Evolutionary conservation across 306 rosid species (phyloP).

Genomic region (Cucumis melo): DNA sequence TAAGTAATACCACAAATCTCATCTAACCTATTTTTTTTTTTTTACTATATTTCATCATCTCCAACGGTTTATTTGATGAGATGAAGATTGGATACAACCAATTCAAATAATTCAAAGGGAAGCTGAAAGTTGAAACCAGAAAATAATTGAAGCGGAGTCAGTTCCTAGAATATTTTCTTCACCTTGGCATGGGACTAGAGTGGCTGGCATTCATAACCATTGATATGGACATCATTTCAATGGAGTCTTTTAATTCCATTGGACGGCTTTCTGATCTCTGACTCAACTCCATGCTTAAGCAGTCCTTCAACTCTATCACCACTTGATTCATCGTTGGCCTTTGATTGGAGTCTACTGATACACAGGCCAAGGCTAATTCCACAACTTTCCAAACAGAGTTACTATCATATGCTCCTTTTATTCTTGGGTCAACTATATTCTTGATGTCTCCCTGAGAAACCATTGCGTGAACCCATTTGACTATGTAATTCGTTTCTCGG

Average conservation of each 20-base stretch:
- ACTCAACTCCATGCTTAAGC: constrained; percentile 10
- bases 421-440: constrained; percentile 9
- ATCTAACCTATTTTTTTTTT: no score
- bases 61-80: no score
- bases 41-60: no score
- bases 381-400: constrained; percentile 17
- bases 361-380: constrained; percentile 16
- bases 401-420: constrained; percentile 5
- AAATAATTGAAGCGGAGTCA: not conserved
- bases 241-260: not conserved
- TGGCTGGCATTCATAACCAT: not conserved
- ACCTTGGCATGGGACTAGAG: not conserved
- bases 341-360: not conserved
- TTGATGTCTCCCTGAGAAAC: constrained; percentile 8
- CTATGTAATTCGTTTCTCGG: not conserved
- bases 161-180: not conserved
- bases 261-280: not conserved
- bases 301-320: constrained; percentile 1
- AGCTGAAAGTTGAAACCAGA: not conserved
- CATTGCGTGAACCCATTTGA: constrained; percentile 7
- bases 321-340: constrained; percentile 20
- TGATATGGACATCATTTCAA: not conserved
- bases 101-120: not conserved
- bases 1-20: not conserved
- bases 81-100: not conserved